phyloP scores from a whole-genome alignment of 352 stramenopile genomes.

The Globisporangium splendens region DNA sequence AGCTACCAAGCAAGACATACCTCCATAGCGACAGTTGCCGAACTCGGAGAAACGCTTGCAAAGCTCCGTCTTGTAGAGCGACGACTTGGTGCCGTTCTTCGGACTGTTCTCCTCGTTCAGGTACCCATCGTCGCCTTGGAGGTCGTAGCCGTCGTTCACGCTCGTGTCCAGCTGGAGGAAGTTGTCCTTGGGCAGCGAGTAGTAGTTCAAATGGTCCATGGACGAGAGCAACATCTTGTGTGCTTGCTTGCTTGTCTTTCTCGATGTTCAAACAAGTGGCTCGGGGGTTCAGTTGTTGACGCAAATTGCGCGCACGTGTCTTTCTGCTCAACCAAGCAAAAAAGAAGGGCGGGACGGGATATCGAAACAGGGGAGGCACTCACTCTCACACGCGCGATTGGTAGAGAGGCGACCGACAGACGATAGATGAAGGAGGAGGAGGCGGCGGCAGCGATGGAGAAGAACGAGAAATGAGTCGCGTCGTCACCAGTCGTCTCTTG shows the following conservation, averaged over 20 bases:
- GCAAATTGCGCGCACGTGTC: no score
- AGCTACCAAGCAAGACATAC: conserved; percentile 16
- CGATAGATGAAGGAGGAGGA: neutral
- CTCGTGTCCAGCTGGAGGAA: conserved; percentile 68
- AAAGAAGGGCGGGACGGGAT: no score
- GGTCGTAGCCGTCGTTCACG: conserved; percentile 32
- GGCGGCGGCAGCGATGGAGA: conserved; percentile 6
- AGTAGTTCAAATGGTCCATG: conserved; percentile 84
- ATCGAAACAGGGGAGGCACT: neutral
- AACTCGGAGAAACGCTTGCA: conserved; percentile 88
- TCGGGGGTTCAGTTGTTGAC: no score
- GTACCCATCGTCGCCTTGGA: conserved; percentile 54
- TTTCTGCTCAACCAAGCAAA: no score
- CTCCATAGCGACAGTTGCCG: conserved; percentile 84
- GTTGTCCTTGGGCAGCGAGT: conserved; percentile 71
- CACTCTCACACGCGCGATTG: neutral
- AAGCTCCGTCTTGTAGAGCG: conserved; percentile 86
- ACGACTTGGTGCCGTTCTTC: conserved; percentile 84
- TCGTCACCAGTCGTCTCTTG: conserved; percentile 17
- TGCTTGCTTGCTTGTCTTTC: no score
- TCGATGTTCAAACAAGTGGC: no score
- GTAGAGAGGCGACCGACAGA: neutral
- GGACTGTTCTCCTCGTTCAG: conserved; percentile 80
- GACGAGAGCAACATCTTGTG: conserved; percentile 68
- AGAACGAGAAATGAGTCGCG: conserved; percentile 17